These are phyloP conservation scores for Chaetoscypha palmicola DNA, from an alignment of 2,329 filamentous ascomycete genomes.

Conservation along the genomic window DNA sequence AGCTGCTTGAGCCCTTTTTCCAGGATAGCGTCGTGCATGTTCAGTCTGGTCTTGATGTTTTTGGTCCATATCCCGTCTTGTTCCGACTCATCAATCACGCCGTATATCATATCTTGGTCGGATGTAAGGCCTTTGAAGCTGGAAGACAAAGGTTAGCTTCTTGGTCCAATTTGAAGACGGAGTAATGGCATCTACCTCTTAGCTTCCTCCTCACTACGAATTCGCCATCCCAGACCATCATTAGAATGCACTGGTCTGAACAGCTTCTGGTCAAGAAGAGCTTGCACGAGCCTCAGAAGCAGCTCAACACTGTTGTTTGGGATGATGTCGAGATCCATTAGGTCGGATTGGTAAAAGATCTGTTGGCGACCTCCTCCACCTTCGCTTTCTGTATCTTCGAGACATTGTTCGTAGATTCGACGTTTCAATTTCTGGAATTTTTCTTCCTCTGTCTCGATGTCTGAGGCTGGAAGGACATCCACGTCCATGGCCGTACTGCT, in stretches of 20 bases:
- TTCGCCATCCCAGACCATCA: conserved; percentile 48
- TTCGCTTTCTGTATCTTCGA: conserved; percentile 10
- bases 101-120: conserved; percentile 79
- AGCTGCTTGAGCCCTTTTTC: conserved; percentile 78
- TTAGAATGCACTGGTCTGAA: conserved; percentile 43
- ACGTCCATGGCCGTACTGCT: conserved; percentile 2
- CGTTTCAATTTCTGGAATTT: conserved; percentile 15
- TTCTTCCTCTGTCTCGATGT: conserved; percentile 16
- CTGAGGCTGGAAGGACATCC: background rate
- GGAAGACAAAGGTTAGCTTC: conserved; percentile 3
- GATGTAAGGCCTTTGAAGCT: conserved; percentile 59
- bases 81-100: conserved; percentile 78
- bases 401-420: conserved; percentile 25
- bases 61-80: conserved; percentile 87
- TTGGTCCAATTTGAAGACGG: background rate
- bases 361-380: conserved; percentile 17
- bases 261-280: conserved; percentile 52
- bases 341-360: conserved; percentile 51
- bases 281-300: conserved; percentile 49
- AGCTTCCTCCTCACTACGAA: conserved; percentile 52
- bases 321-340: conserved; percentile 50
- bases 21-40: conserved; percentile 77
- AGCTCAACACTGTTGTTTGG: conserved; percentile 48
- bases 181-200: conserved; percentile 42
- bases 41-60: conserved; percentile 70